Evolutionary conservation across 2,329 filamentous ascomycete species (phyloP).

Genomic region (Juglanconis oblonga): DNA sequence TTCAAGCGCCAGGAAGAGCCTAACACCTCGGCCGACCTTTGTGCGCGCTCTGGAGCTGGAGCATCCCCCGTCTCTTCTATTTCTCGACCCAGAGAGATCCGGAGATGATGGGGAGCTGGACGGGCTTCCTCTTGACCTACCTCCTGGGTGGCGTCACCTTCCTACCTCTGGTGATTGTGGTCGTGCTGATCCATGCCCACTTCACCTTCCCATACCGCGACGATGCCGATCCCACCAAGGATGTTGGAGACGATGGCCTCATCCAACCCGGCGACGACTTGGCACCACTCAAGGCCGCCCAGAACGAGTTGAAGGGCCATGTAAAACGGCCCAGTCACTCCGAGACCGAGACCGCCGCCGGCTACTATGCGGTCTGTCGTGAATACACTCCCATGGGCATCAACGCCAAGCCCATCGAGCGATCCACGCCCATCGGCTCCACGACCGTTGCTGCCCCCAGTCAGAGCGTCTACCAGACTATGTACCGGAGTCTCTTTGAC

Average conservation of each 20-base stretch:
- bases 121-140: slow-evolving; percentile 69
- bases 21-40: slow-evolving; percentile 10
- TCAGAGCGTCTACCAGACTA: slow-evolving; percentile 94
- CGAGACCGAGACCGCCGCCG: slow-evolving; percentile 77
- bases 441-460: slow-evolving; percentile 73
- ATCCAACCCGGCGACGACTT: slow-evolving; percentile 63
- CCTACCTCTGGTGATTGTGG: slow-evolving; percentile 65
- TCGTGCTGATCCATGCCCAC: slow-evolving; percentile 65
- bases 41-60: background rate
- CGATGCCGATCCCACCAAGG: slow-evolving; percentile 31
- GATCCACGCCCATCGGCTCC: slow-evolving; percentile 75
- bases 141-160: slow-evolving; percentile 86
- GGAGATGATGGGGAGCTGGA: slow-evolving; percentile 52
- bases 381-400: slow-evolving; percentile 90
- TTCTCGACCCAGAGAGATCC: background rate
- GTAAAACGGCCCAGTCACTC: slow-evolving; percentile 43
- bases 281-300: slow-evolving; percentile 58
- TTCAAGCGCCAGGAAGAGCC: slow-evolving; percentile 14
- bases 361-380: slow-evolving; percentile 92
- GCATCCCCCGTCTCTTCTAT: background rate
- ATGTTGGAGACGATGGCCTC: slow-evolving; percentile 38
- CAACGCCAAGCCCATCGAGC: slow-evolving; percentile 88
- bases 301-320: slow-evolving; percentile 58
- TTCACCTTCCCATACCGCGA: slow-evolving; percentile 59
- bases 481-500: slow-evolving; percentile 96